These are phyloP conservation scores for Rhinocladiella mackenziei DNA, from an alignment of 2,329 filamentous ascomycete species.

Conservation along the genomic window DNA sequence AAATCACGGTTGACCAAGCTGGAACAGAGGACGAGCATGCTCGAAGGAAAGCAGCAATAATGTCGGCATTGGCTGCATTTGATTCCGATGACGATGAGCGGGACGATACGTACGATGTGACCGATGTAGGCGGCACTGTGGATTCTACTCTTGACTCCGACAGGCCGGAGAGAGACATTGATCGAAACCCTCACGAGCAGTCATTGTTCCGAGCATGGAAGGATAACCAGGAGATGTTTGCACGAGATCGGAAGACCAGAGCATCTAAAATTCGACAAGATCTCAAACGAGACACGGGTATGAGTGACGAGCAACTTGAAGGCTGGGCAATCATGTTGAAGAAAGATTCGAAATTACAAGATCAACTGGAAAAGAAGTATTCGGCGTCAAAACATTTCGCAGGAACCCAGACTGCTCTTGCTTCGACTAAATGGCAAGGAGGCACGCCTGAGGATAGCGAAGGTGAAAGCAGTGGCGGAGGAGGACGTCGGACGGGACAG, in stretches of 20 bases:
- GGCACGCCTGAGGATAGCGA: constrained; percentile 25
- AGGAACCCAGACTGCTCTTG: constrained; percentile 25
- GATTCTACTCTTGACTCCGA: constrained; percentile 50
- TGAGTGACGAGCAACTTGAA: constrained; percentile 92
- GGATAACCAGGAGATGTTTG: constrained; percentile 62
- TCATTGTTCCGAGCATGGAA: constrained; percentile 69
- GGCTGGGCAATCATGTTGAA: constrained; percentile 87
- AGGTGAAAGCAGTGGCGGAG: constrained; percentile 13
- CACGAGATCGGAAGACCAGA: constrained; percentile 66
- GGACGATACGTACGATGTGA: constrained; percentile 92
- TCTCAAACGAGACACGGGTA: constrained; percentile 70
- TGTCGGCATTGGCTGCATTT: constrained; percentile 82
- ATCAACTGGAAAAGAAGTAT: constrained; percentile 66
- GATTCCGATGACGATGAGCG: constrained; percentile 94
- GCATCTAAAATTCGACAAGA: constrained; percentile 58
- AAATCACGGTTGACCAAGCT: constrained; percentile 13
- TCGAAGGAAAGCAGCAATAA: constrained; percentile 76
- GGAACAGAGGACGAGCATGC: constrained; percentile 47
- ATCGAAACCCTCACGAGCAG: constrained; percentile 54
- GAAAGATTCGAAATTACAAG: constrained; percentile 65
- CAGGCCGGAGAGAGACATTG: constrained; percentile 9
- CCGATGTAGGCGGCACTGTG: constrained; percentile 84
- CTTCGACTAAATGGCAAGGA: constrained; percentile 25
- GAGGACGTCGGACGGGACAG: constrained; percentile 17
- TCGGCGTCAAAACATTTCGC: constrained; percentile 9